phyloP scores from a whole-genome alignment of 2,329 filamentous ascomycete species.

The Cladosporium sp. region DNA sequence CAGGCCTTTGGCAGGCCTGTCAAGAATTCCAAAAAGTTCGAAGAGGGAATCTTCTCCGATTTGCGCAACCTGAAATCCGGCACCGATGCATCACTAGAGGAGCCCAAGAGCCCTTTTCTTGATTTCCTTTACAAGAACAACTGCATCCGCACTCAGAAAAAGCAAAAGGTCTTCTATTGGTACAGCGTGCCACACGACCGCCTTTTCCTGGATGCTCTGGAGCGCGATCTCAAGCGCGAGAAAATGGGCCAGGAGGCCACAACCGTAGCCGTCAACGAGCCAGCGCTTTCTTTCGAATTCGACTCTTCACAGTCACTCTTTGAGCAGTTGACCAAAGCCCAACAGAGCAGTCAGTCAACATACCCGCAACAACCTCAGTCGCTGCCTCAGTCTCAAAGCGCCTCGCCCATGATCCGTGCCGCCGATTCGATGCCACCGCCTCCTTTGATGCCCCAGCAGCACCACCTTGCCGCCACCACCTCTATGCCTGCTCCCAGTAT shows the following conservation, averaged over 20 bases:
- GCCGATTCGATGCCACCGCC: conserved; percentile 94
- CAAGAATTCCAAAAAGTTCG: conserved; percentile 99
- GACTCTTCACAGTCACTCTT: conserved; percentile 98
- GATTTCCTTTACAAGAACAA: conserved; percentile 99
- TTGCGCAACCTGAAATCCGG: conserved; percentile 96
- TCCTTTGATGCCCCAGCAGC: conserved; percentile 64
- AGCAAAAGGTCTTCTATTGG: conserved; percentile 99
- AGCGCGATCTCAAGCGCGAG: conserved; percentile 95
- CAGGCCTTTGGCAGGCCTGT: conserved; percentile 97
- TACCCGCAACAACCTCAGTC: conserved; percentile 50
- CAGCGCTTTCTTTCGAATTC: conserved; percentile 96
- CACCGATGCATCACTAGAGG: conserved; percentile 94
- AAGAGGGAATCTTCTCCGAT: conserved; percentile 98
- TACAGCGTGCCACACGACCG: conserved; percentile 98
- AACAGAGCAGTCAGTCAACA: conserved; percentile 96
- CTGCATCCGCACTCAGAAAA: conserved; percentile 99
- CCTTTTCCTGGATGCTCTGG: conserved; percentile 92
- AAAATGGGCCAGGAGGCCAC: conserved; percentile 99
- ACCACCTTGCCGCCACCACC: conserved; percentile 40
- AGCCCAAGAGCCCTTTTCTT: conserved; percentile 96
- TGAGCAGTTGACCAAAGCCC: conserved; percentile 97
- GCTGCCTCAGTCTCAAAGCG: conserved; percentile 65
- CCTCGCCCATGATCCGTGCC: conserved; percentile 82
- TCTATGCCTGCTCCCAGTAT: conserved; percentile 25
- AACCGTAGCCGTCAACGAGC: conserved; percentile 93